A percentile compares a stretch with the other conserved stretches of the same genome.
Evolutionary conservation across 1,139 yeast species (phyloP).

Genomic region (Blastobotrys niveus): DNA sequence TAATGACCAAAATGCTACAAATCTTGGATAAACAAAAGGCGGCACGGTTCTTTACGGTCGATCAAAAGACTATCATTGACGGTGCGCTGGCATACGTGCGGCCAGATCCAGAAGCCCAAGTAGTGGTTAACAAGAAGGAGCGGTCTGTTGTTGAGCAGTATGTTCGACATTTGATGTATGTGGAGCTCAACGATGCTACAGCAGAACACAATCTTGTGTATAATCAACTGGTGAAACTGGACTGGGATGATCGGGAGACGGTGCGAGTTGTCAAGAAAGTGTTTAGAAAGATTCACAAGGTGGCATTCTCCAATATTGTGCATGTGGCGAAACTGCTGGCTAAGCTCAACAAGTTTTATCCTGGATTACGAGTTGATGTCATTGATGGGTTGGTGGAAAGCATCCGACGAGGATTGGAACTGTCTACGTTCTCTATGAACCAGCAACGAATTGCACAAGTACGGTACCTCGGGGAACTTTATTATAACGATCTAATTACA

Average conservation of each 20-base stretch:
- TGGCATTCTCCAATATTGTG: conserved; percentile 52
- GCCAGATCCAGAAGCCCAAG: conserved; percentile 44
- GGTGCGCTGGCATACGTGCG: conserved; percentile 54
- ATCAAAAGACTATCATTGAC: conserved; percentile 55
- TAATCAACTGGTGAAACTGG: conserved; percentile 42
- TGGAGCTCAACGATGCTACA: conserved; percentile 45
- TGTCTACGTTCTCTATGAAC: conserved; percentile 54
- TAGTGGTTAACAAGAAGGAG: conserved; percentile 28
- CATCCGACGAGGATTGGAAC: conserved; percentile 60
- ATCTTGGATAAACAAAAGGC: conserved; percentile 49
- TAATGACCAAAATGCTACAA: conserved; percentile 60
- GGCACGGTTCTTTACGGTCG: conserved; percentile 47
- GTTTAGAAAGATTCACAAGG: conserved; percentile 57
- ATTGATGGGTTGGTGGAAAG: conserved; percentile 65
- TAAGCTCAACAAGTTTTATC: conserved; percentile 37
- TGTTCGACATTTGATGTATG: conserved; percentile 34
- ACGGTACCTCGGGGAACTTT: conserved; percentile 55
- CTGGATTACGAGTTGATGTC: conserved; percentile 41
- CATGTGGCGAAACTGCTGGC: conserved; percentile 47
- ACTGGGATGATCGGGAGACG: conserved; percentile 45
- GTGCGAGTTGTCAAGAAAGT: conserved; percentile 43
- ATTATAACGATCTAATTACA: conserved; percentile 36
- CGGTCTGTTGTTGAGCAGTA: conserved; percentile 32
- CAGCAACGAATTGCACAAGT: conserved; percentile 59
- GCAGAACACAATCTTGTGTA: conserved; percentile 37